Conservation (phyloP, 495 filamentous ascomycete genomes). For the Letharia columbiana region DNA sequence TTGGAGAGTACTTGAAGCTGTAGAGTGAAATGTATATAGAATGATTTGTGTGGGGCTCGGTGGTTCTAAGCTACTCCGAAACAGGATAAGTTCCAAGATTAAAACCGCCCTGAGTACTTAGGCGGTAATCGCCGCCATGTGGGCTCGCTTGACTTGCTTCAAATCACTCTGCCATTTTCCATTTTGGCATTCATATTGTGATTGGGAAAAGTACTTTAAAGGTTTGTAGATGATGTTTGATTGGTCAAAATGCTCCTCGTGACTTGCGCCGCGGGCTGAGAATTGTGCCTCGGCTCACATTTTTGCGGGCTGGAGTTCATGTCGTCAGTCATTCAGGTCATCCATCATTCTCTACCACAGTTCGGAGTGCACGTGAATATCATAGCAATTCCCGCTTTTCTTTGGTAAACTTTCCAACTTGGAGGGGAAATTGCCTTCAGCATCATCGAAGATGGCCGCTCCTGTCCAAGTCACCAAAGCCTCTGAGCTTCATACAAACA, state of each 20-base stretch:
- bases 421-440: neutral
- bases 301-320: neutral
- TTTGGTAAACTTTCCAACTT: neutral
- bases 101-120: no score
- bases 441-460: slow-evolving; percentile 7
- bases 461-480: slow-evolving; percentile 29
- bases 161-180: neutral
- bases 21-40: no score
- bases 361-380: neutral
- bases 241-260: slow-evolving; percentile 14
- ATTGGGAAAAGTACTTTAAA: neutral
- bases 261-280: neutral
- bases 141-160: neutral
- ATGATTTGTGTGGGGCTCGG: no score
- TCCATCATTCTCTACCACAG: neutral
- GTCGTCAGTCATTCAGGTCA: slow-evolving; percentile 13
- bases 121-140: neutral
- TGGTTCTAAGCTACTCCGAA: no score
- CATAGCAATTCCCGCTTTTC: neutral
- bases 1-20: no score
- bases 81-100: no score
- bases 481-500: slow-evolving; percentile 21
- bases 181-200: neutral
- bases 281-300: neutral
- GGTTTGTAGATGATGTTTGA: neutral